A percentile compares a stretch with the other conserved stretches of the same genome.
Evolutionary conservation across 2,329 filamentous ascomycete genomes (phyloP).

Genomic region (Gaeumannomyces sp.): DNA sequence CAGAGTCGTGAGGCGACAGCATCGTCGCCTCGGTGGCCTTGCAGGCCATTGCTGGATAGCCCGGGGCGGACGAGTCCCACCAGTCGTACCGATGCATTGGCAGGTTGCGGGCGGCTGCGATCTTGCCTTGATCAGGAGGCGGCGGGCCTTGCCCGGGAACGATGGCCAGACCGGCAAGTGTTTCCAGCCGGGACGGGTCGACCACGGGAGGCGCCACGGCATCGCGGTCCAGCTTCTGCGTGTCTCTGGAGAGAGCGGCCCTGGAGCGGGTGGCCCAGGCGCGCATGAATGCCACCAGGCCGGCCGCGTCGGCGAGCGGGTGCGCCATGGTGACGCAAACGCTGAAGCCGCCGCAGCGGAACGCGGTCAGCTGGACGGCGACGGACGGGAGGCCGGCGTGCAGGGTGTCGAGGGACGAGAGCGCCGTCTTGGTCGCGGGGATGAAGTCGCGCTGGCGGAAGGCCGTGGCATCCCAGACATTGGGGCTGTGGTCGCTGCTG

Average conservation of each 20-base stretch:
- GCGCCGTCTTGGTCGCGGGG: conserved; percentile 26
- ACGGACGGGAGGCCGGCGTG: conserved; percentile 24
- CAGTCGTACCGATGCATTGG: conserved; percentile 42
- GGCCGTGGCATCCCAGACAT: conserved; percentile 28
- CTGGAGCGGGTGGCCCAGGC: conserved; percentile 31
- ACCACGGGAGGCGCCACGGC: background rate
- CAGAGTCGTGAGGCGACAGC: conserved; percentile 10
- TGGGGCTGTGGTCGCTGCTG: conserved; percentile 12
- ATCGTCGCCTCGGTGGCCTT: conserved; percentile 21
- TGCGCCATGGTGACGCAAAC: conserved; percentile 37
- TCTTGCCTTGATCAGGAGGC: conserved; percentile 7
- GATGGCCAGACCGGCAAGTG: background rate
- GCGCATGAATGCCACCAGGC: conserved; percentile 36
- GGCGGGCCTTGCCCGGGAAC: no score
- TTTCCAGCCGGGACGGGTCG: conserved; percentile 1
- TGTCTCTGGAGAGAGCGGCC: conserved; percentile 1
- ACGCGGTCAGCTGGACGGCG: conserved; percentile 33
- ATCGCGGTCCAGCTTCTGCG: conserved; percentile 4
- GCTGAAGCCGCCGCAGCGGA: conserved; percentile 34
- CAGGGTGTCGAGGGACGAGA: conserved; percentile 22
- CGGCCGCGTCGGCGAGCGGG: conserved; percentile 36
- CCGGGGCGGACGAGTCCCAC: conserved; percentile 30
- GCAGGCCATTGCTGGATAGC: conserved; percentile 23
- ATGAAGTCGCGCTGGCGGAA: conserved; percentile 30
- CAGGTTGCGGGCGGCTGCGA: conserved; percentile 27